A percentile compares a stretch with the other conserved stretches of the same genome.
These are phyloP conservation scores for Aspergillus mulundensis DNA, from an alignment of 495 filamentous ascomycete genomes.

Conservation along the genomic window DNA sequence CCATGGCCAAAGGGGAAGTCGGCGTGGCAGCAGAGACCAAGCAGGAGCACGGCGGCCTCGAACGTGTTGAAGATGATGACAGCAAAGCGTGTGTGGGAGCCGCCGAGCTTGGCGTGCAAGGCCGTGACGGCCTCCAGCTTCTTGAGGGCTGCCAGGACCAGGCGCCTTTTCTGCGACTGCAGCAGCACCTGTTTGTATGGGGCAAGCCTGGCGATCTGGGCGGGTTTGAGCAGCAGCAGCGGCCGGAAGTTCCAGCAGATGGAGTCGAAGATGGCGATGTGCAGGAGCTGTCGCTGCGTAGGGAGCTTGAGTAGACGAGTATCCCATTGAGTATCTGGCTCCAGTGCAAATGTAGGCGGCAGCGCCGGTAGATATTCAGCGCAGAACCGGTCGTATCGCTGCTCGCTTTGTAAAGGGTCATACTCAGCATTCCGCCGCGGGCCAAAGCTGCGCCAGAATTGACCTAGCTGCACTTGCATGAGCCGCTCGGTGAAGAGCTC, in stretches of 20 bases:
- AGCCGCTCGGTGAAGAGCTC: slow-evolving; percentile 21
- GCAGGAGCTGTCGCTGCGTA: slow-evolving; percentile 22
- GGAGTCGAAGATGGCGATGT: slow-evolving; percentile 26
- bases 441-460: slow-evolving; percentile 19
- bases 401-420: slow-evolving; percentile 15
- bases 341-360: slow-evolving; percentile 19
- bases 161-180: slow-evolving; percentile 13
- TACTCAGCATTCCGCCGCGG: slow-evolving; percentile 4
- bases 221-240: slow-evolving; percentile 7
- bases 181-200: slow-evolving; percentile 20
- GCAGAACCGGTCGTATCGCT: slow-evolving; percentile 24
- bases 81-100: slow-evolving; percentile 15
- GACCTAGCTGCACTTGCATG: slow-evolving; percentile 19
- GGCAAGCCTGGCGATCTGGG: slow-evolving; percentile 8
- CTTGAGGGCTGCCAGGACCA: slow-evolving; percentile 14
- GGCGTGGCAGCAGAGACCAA: neutral
- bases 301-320: slow-evolving; percentile 15
- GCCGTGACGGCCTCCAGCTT: slow-evolving; percentile 9
- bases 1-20: neutral
- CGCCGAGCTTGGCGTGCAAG: slow-evolving; percentile 18
- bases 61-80: slow-evolving; percentile 23
- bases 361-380: slow-evolving; percentile 17
- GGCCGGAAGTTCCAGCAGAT: slow-evolving; percentile 25
- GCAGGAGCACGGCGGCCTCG: slow-evolving; percentile 8
- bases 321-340: slow-evolving; percentile 23